Conservation (phyloP, 83 land plant species). For the Larix sibirica region DNA sequence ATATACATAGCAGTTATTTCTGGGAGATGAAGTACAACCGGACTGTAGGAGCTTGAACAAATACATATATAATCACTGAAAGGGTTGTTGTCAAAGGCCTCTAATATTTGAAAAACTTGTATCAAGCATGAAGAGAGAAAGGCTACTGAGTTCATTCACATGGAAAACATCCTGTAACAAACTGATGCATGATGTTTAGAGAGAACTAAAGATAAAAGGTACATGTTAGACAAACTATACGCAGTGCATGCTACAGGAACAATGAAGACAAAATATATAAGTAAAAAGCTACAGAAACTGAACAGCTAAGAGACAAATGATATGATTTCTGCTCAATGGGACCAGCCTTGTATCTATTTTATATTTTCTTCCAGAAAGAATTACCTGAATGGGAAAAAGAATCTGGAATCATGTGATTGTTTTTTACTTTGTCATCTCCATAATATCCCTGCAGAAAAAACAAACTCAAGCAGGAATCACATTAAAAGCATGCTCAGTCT, state of each 20-base stretch:
- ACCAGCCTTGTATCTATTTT: neutral
- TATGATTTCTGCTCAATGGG: neutral
- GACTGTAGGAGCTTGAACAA: too few species aligned
- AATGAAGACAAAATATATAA: neutral
- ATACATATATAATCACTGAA: too few species aligned
- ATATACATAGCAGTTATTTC: too few species aligned
- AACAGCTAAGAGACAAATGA: neutral
- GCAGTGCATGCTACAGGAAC: neutral
- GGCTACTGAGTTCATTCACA: too few species aligned
- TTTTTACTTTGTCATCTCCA: slow-evolving; percentile 27
- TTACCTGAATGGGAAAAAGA: slow-evolving; percentile 36
- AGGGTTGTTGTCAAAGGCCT: too few species aligned
- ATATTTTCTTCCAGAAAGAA: neutral
- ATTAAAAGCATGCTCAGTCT: neutral
- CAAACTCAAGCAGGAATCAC: neutral
- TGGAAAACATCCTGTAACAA: too few species aligned
- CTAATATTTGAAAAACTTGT: too few species aligned
- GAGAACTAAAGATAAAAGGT: neutral
- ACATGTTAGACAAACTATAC: neutral
- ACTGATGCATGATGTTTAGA: too few species aligned
- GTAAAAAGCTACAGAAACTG: neutral
- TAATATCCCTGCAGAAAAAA: slow-evolving; percentile 23
- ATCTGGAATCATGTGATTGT: slow-evolving; percentile 18
- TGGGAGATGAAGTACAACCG: too few species aligned
- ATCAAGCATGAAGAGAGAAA: too few species aligned